Conservation (phyloP, 768 basidiomycete species). For the Rhizopogon vulgaris region DNA sequence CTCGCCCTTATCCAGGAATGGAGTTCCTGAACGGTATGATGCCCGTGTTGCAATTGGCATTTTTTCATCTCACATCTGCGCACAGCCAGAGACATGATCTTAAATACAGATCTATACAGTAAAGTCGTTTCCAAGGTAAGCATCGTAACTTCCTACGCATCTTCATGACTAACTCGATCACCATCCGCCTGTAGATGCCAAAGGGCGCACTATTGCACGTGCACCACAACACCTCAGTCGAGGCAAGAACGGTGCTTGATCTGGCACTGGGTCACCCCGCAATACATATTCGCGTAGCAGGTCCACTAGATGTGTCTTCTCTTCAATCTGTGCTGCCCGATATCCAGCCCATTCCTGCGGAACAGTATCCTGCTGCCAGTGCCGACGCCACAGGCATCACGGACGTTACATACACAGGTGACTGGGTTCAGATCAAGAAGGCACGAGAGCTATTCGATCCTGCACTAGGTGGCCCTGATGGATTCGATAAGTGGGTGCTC, state of each 20-base stretch:
- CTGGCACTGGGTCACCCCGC: conserved; percentile 33
- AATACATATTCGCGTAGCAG: conserved; percentile 31
- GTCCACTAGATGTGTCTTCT: conserved; percentile 16
- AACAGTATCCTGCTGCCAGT: conserved; percentile 10
- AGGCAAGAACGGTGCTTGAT: conserved; percentile 26
- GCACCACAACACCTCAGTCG: conserved; percentile 38
- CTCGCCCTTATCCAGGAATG: conserved; percentile 72
- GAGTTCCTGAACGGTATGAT: conserved; percentile 59
- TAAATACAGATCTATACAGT: conserved; percentile 32
- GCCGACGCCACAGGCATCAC: conserved; percentile 18
- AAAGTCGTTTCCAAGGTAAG: conserved; percentile 31
- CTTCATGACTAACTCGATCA: no score
- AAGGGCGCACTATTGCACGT: conserved; percentile 42
- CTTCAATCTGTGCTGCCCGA: conserved; percentile 25
- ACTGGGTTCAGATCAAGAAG: conserved; percentile 30
- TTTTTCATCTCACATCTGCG: neutral
- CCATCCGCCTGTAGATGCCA: conserved; percentile 30
- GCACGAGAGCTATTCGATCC: conserved; percentile 31
- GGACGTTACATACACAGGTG: conserved; percentile 20
- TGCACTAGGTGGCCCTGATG: conserved; percentile 31
- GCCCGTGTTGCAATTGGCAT: neutral
- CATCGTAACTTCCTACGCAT: neutral
- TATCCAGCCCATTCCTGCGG: conserved; percentile 28
- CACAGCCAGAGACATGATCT: conserved; percentile 28
- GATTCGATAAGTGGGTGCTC: conserved; percentile 38